Conservation (phyloP, 78 protist species). For the Chrysochromulina tobinii region DNA sequence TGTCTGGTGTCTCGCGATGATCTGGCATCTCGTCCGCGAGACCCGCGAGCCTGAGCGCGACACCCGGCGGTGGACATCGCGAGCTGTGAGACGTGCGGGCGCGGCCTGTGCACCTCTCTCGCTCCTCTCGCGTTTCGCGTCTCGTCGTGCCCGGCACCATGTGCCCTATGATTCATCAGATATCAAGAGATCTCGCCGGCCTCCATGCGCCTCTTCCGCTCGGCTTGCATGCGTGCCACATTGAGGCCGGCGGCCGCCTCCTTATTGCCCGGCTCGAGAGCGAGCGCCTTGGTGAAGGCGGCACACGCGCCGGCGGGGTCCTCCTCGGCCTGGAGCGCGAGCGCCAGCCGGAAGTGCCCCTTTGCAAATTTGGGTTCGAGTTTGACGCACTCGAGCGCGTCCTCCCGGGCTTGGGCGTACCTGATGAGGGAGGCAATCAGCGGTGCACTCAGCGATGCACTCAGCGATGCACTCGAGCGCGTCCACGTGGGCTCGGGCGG, state of each 20-base stretch:
- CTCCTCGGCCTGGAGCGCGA: conserved; percentile 8
- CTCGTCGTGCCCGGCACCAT: too few species aligned
- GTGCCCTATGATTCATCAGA: too few species aligned
- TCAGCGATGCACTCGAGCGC: not conserved
- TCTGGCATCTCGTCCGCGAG: too few species aligned
- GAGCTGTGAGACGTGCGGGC: too few species aligned
- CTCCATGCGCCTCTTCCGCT: not conserved
- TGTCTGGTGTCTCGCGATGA: too few species aligned
- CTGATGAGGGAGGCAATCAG: too few species aligned
- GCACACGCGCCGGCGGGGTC: not conserved
- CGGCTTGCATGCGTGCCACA: not conserved
- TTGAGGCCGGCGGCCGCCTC: not conserved
- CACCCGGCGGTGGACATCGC: too few species aligned
- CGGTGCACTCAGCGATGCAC: too few species aligned
- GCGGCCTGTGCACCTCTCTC: too few species aligned
- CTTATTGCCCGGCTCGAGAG: not conserved
- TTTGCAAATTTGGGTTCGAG: not conserved
- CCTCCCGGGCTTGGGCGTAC: not conserved
- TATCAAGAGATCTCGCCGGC: not conserved
- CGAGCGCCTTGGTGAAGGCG: not conserved
- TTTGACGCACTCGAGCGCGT: not conserved
- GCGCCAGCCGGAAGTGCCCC: conserved; percentile 6
- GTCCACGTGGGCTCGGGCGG: not conserved
- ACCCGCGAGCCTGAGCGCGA: too few species aligned
- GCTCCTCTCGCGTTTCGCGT: too few species aligned